Evolutionary conservation across 768 basidiomycete species (phyloP).

Genomic region (Auricularia heimuer): DNA sequence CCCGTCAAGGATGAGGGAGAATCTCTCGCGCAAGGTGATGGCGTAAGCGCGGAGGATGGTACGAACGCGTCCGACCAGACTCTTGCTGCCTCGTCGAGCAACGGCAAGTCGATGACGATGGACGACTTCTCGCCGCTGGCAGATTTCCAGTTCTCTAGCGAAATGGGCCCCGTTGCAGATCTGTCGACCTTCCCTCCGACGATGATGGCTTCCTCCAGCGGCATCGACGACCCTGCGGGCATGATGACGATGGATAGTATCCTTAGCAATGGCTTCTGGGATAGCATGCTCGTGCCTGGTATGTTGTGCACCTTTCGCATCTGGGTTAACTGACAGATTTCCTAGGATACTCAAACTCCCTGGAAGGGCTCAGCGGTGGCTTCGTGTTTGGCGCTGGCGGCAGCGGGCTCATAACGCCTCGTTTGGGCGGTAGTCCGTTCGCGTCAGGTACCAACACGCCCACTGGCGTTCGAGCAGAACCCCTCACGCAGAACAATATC

Average conservation of each 20-base stretch:
- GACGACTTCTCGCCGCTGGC: slow-evolving; percentile 22
- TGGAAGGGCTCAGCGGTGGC: slow-evolving; percentile 77
- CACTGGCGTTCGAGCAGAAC: slow-evolving; percentile 13
- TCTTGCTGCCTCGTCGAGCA: background rate
- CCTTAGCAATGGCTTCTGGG: slow-evolving; percentile 75
- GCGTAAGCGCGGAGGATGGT: background rate
- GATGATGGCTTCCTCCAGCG: slow-evolving; percentile 44
- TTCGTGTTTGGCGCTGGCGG: slow-evolving; percentile 81
- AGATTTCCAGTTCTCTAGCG: slow-evolving; percentile 65
- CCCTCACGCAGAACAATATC: slow-evolving; percentile 18
- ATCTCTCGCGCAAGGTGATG: background rate
- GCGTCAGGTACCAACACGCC: slow-evolving; percentile 40
- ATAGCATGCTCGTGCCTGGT: slow-evolving; percentile 81
- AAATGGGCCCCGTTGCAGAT: slow-evolving; percentile 79
- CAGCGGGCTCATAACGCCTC: slow-evolving; percentile 73
- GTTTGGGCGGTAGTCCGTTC: slow-evolving; percentile 47
- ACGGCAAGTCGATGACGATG: background rate
- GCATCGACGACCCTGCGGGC: slow-evolving; percentile 30
- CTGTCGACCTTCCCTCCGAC: slow-evolving; percentile 83
- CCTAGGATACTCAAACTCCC: slow-evolving; percentile 64
- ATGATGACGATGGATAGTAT: slow-evolving; percentile 76
- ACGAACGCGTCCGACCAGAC: background rate
- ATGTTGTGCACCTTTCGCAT: slow-evolving; percentile 20
- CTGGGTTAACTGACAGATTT: slow-evolving; percentile 4
- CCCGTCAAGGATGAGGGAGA: background rate